These are phyloP conservation scores for Metschnikowia vanudenii DNA, from an alignment of 805 yeast genomes.

Conservation along the genomic window DNA sequence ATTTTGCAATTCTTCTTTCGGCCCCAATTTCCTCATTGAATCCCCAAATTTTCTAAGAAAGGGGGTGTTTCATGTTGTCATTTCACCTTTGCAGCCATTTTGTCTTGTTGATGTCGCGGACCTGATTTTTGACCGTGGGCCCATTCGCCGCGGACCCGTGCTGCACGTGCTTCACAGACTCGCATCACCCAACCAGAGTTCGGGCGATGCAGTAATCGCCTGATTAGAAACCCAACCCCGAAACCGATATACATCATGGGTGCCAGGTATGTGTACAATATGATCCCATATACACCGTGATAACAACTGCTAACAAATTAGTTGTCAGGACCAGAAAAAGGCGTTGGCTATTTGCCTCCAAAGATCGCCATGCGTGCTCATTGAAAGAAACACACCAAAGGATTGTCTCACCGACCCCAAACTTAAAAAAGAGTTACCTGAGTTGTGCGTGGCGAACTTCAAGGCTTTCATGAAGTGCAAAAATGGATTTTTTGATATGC, in stretches of 20 bases:
- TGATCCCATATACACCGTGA: too few relatives aligned
- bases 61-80: too few relatives aligned
- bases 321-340: constrained; percentile 90
- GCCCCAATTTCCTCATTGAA: too few relatives aligned
- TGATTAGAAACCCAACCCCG: not conserved
- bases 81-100: too few relatives aligned
- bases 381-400: constrained; percentile 85
- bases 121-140: too few relatives aligned
- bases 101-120: too few relatives aligned
- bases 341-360: constrained; percentile 96
- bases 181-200: too few relatives aligned
- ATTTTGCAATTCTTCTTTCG: too few relatives aligned
- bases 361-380: constrained; percentile 92
- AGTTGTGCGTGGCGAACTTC: constrained; percentile 80
- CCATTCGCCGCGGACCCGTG: too few relatives aligned
- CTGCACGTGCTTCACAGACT: too few relatives aligned
- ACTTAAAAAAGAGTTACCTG: constrained; percentile 75
- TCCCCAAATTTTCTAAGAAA: too few relatives aligned
- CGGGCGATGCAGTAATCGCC: not conserved
- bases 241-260: constrained; percentile 7
- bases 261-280: constrained; percentile 11
- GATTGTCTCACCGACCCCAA: constrained; percentile 83
- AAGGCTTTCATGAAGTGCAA: constrained; percentile 87
- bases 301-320: constrained; percentile 23
- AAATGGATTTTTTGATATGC: constrained; percentile 86